These are phyloP conservation scores for Sugiyamaella americana DNA, from an alignment of 805 yeast genomes.

Conservation along the genomic window DNA sequence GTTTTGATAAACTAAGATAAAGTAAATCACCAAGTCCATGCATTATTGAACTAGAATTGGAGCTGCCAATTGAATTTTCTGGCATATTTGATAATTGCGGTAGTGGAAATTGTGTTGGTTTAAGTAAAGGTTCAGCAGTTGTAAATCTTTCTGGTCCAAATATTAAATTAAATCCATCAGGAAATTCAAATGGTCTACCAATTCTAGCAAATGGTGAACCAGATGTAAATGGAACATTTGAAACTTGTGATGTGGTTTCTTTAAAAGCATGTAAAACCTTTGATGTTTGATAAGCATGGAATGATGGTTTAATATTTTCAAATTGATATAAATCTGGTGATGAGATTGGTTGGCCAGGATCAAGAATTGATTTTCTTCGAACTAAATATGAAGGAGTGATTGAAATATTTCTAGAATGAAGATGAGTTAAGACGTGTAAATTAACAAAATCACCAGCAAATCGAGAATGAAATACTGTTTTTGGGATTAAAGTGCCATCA, in stretches of 20 bases:
- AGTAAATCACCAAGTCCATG: slow-evolving; percentile 45
- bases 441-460: slow-evolving; percentile 79
- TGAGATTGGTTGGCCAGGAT: slow-evolving; percentile 33
- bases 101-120: slow-evolving; percentile 49
- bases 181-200: slow-evolving; percentile 51
- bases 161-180: slow-evolving; percentile 44
- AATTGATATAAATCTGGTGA: slow-evolving; percentile 21
- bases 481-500: slow-evolving; percentile 57
- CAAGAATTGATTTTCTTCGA: slow-evolving; percentile 31
- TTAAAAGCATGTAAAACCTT: slow-evolving; percentile 45
- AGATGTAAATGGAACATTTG: slow-evolving; percentile 37
- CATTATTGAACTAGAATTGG: slow-evolving; percentile 21
- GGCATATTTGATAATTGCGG: slow-evolving; percentile 37
- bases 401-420: slow-evolving; percentile 33
- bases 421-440: slow-evolving; percentile 50
- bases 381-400: slow-evolving; percentile 34
- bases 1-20: slow-evolving; percentile 39
- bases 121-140: slow-evolving; percentile 63
- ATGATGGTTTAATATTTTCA: slow-evolving; percentile 36
- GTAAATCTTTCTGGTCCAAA: slow-evolving; percentile 49
- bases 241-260: slow-evolving; percentile 35
- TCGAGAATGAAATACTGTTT: slow-evolving; percentile 29
- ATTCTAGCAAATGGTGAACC: slow-evolving; percentile 32
- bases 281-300: slow-evolving; percentile 34
- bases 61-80: slow-evolving; percentile 33